Conservation (phyloP, 2,329 filamentous ascomycete genomes). For the Bipolaris gigantea region DNA sequence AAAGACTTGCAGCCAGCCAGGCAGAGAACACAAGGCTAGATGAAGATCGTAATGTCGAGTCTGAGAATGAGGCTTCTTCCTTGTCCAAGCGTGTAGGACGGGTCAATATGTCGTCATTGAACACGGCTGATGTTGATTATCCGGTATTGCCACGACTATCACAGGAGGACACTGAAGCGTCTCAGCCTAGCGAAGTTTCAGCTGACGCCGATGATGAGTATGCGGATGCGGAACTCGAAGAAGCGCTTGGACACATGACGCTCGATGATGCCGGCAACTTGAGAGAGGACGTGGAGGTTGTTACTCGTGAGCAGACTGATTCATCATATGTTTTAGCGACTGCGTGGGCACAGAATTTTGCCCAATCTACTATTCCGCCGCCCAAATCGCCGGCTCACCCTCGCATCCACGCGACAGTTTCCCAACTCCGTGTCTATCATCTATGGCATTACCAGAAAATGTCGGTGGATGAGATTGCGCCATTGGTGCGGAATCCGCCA, state of each 20-base stretch:
- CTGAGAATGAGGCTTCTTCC: not conserved
- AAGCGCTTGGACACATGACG: slow-evolving; percentile 21
- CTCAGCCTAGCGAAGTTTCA: not conserved
- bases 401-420: slow-evolving; percentile 35
- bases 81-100: slow-evolving; percentile 24
- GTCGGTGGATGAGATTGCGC: slow-evolving; percentile 24
- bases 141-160: slow-evolving; percentile 13
- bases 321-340: slow-evolving; percentile 26
- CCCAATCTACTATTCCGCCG: slow-evolving; percentile 34
- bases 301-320: not conserved
- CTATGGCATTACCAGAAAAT: slow-evolving; percentile 39
- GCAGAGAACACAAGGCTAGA: not conserved
- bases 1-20: not conserved
- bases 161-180: not conserved
- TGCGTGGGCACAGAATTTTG: slow-evolving; percentile 34
- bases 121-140: slow-evolving; percentile 20
- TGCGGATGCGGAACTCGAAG: slow-evolving; percentile 34
- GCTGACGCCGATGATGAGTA: slow-evolving; percentile 19
- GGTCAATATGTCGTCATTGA: slow-evolving; percentile 19
- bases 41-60: not conserved
- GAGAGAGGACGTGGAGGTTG: slow-evolving; percentile 2
- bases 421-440: slow-evolving; percentile 40
- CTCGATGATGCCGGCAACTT: slow-evolving; percentile 16
- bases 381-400: slow-evolving; percentile 18
- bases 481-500: slow-evolving; percentile 34